Evolutionary conservation across 805 yeast species (phyloP).

Genomic region (Teunomyces cretensis): DNA sequence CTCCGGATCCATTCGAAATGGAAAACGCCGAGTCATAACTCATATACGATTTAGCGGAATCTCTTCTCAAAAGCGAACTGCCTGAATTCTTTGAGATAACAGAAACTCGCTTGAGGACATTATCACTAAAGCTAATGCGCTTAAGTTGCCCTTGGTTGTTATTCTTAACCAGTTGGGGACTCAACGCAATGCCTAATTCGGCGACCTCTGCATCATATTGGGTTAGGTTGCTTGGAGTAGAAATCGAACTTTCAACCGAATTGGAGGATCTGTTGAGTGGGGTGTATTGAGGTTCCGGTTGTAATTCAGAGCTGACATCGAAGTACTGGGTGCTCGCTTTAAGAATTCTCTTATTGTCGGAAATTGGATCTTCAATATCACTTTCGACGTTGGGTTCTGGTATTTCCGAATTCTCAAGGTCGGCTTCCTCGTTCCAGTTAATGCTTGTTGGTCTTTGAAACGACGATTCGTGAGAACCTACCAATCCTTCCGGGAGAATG

Average conservation of each 20-base stretch:
- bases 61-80: constrained; percentile 31
- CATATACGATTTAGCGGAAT: constrained; percentile 50
- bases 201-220: constrained; percentile 41
- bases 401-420: constrained; percentile 25
- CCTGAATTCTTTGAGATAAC: constrained; percentile 31
- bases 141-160: constrained; percentile 8
- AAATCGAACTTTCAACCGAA: constrained; percentile 20
- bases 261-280: constrained; percentile 7
- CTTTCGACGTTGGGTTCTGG: not conserved
- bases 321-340: constrained; percentile 21
- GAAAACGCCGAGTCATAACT: constrained; percentile 62
- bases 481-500: not conserved
- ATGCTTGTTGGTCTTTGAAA: constrained; percentile 41
- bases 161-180: constrained; percentile 32
- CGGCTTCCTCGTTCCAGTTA: constrained; percentile 42
- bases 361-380: not conserved
- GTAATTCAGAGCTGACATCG: constrained; percentile 19
- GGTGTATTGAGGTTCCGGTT: constrained; percentile 7
- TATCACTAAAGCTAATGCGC: constrained; percentile 27
- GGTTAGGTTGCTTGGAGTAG: constrained; percentile 39
- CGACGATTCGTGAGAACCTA: constrained; percentile 24
- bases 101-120: constrained; percentile 16
- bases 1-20: constrained; percentile 18
- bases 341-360: not conserved
- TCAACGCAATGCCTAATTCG: constrained; percentile 42